phyloP scores from a whole-genome alignment of 108 stramenopile species.

The Nitzschia sp. region DNA sequence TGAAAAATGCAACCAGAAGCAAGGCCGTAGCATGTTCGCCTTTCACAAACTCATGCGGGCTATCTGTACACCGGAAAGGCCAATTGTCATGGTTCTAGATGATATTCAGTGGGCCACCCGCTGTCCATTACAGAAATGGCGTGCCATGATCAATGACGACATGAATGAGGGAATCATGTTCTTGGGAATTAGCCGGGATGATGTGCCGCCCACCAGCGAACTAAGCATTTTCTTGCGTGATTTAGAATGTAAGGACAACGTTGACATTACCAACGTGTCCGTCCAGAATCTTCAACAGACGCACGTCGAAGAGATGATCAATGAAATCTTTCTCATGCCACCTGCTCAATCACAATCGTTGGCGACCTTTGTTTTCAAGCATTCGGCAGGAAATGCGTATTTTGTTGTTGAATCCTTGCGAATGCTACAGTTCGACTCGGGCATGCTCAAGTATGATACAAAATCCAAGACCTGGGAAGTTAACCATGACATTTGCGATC shows the following conservation, averaged over 20 bases:
- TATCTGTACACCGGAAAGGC: constrained; percentile 24
- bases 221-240: constrained; percentile 1
- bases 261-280: constrained; percentile 14
- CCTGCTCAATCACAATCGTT: constrained; percentile 3
- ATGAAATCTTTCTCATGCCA: constrained; percentile 15
- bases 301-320: constrained; percentile 13
- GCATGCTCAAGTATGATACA: constrained; percentile 10
- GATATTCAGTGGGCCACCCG: constrained; percentile 47
- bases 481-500: neutral
- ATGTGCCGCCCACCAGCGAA: constrained; percentile 2
- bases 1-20: neutral
- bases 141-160: constrained; percentile 9
- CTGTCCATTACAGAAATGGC: constrained; percentile 18
- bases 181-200: constrained; percentile 19
- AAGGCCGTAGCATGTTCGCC: constrained; percentile 11
- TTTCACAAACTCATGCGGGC: constrained; percentile 34
- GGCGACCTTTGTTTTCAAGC: constrained; percentile 8
- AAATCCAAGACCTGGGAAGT: constrained; percentile 5
- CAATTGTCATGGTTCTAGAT: constrained; percentile 44
- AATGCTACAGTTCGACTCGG: constrained; percentile 22
- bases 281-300: neutral
- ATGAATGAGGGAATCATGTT: constrained; percentile 25
- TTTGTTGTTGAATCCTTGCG: constrained; percentile 38
- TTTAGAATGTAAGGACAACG: constrained; percentile 11
- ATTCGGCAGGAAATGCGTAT: constrained; percentile 45